Evolutionary conservation across 2,329 filamentous ascomycete species (phyloP), one percentile per base, ranked within the genome.

Genomic region (Arthroderma uncinatum): DNA sequence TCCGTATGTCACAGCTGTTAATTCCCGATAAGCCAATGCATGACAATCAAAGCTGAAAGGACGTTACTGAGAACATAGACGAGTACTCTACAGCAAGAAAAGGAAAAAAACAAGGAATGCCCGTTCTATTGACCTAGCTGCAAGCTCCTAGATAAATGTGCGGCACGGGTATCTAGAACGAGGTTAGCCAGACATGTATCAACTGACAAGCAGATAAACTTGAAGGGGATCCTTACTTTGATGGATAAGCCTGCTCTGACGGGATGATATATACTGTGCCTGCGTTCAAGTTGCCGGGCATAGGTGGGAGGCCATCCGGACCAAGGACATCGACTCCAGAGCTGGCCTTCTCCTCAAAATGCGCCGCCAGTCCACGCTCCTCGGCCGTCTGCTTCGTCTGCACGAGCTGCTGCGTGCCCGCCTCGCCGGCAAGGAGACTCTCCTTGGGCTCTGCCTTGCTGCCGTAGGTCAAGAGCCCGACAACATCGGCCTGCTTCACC

Each of bases 401-500:
- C 39, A 93, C 85, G 62, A 98, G 77, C 78, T 87, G 81, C 68
- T 85, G 82, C 58, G 75, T 77, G 68, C 90, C 87, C 21, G 81
- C 83, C 62, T 88, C 83, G 50, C 87, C 87, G 62, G 95, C 80
- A 68, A 92, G 81, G 67, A 82, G 68, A 54, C 83, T 72, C 59
- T 95, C 89, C 62, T 89, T 92, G 34, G 93, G 92, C 53, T 77
- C 78, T 9, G 82, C 85, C 57, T 85, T 86, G 74, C 86, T 95
- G 63, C 93, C 93, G 47, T 97, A 83, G 28, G 80, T 84, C 69
- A 98, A 78, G 65, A 98, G 81, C 42, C 86, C 86, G 23, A 93
- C 93, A 54, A 89, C 84, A 72, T 97, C 87, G 50, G 82, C 82
- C 78, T 97, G 93, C 59, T 78, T 85, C 61, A 98, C 81, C 48